These are phyloP conservation scores for California macrophylla DNA, from an alignment of 441 rosid genomes.

Conservation along the genomic window DNA sequence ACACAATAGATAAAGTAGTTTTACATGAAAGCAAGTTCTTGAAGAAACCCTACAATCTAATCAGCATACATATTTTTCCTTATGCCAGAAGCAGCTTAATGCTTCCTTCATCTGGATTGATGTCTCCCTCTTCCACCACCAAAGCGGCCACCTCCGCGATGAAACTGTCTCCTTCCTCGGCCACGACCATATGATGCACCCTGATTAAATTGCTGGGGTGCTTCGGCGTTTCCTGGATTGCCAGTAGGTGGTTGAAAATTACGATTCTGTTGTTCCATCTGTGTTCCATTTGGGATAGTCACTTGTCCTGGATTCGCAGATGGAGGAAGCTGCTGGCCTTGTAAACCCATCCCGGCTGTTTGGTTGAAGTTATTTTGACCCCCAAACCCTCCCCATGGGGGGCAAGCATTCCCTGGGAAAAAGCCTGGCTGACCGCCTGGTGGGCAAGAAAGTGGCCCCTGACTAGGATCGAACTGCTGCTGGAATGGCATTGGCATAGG, in stretches of 20 bases:
- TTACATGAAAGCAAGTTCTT: not conserved
- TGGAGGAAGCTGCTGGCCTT: slow-evolving; percentile 29
- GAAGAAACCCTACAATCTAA: not conserved
- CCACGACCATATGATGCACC: slow-evolving; percentile 40
- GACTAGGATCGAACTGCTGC: slow-evolving; percentile 46
- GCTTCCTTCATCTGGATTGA: slow-evolving; percentile 17
- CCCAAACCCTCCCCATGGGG: slow-evolving; percentile 38
- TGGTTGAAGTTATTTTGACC: slow-evolving; percentile 52
- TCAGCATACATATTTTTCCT: not conserved
- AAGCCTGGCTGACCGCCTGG: slow-evolving; percentile 34
- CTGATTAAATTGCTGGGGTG: slow-evolving; percentile 35
- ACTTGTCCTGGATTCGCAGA: slow-evolving; percentile 27
- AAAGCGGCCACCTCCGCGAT: slow-evolving; percentile 33
- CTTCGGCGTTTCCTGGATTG: slow-evolving; percentile 21
- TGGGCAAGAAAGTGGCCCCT: slow-evolving; percentile 30
- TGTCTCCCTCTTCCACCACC: slow-evolving; percentile 30
- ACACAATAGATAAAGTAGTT: not conserved
- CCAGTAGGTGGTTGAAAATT: slow-evolving; percentile 20
- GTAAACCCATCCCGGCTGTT: slow-evolving; percentile 35
- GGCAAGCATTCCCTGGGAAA: slow-evolving; percentile 29
- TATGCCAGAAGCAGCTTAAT: not conserved
- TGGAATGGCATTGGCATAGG: slow-evolving; percentile 42
- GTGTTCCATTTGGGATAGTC: slow-evolving; percentile 17
- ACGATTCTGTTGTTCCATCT: slow-evolving; percentile 19
- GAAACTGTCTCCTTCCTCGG: slow-evolving; percentile 28